Conservation (phyloP, 257 asterid species). For the Primulina huaijiensis region DNA sequence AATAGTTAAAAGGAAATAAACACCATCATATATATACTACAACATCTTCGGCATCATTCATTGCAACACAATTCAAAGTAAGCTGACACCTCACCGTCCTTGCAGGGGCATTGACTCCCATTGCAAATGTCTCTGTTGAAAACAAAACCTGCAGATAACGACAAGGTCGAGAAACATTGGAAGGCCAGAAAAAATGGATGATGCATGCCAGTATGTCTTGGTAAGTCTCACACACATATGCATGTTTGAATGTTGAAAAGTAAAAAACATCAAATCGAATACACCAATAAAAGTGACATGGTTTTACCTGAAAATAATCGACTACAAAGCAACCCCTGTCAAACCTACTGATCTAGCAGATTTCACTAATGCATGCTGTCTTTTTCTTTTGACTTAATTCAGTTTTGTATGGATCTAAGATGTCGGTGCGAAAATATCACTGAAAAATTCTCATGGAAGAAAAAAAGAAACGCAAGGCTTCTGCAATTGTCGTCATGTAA, state of each 20-base stretch:
- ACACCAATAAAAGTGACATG: not conserved
- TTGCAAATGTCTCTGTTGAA: conserved; percentile 99
- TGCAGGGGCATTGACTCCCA: conserved; percentile 99
- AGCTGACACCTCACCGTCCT: conserved; percentile 67
- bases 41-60: conserved; percentile 8
- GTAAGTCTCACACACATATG: conserved; percentile 3
- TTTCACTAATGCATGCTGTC: not conserved
- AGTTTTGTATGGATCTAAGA: conserved; percentile 6
- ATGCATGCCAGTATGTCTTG: conserved; percentile 1
- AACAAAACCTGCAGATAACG: conserved; percentile 60
- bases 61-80: conserved; percentile 5
- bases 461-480: not conserved
- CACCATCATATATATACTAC: not conserved
- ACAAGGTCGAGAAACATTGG: conserved; percentile 26
- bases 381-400: not conserved
- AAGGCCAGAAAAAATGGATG: conserved; percentile 23
- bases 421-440: not conserved
- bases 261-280: conserved; percentile 12
- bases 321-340: not conserved
- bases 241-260: not conserved
- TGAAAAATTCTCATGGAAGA: not conserved
- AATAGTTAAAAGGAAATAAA: not conserved
- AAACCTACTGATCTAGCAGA: conserved; percentile 7
- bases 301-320: not conserved
- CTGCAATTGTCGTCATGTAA: too few species aligned